Conservation (phyloP, 805 yeast species). For the Candida mattraensis region DNA sequence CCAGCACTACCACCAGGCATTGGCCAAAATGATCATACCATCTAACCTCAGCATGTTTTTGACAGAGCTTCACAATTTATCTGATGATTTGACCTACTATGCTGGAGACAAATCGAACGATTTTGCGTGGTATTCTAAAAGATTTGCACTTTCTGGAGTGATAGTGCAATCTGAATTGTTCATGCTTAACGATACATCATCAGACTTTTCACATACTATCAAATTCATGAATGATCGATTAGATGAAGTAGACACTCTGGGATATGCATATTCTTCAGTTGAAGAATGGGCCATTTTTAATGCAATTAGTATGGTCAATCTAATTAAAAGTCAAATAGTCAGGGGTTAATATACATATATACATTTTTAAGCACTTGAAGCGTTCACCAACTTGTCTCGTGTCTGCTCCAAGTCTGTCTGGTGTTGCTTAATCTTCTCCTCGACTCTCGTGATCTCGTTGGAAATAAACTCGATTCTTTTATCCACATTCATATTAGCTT, state of each 20-base stretch:
- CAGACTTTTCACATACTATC: slow-evolving; percentile 54
- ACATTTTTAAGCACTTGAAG: slow-evolving; percentile 17
- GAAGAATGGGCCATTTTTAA: slow-evolving; percentile 79
- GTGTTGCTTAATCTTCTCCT: slow-evolving; percentile 57
- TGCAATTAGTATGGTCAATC: slow-evolving; percentile 59
- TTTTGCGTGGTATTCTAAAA: slow-evolving; percentile 90
- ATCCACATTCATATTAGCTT: slow-evolving; percentile 79
- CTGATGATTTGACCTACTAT: slow-evolving; percentile 80
- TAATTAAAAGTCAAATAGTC: slow-evolving; percentile 67
- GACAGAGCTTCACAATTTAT: slow-evolving; percentile 67
- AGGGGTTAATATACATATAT: slow-evolving; percentile 41
- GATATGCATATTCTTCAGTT: slow-evolving; percentile 59
- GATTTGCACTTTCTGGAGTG: slow-evolving; percentile 66
- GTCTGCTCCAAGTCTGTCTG: slow-evolving; percentile 58
- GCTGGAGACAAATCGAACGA: slow-evolving; percentile 81
- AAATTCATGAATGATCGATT: slow-evolving; percentile 64
- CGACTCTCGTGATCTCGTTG: slow-evolving; percentile 76
- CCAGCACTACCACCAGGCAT: slow-evolving; percentile 45
- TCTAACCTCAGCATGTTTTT: slow-evolving; percentile 55
- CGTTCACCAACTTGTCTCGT: slow-evolving; percentile 43
- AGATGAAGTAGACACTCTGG: slow-evolving; percentile 50
- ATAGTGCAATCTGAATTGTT: slow-evolving; percentile 77
- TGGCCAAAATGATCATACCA: slow-evolving; percentile 66
- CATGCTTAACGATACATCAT: slow-evolving; percentile 73
- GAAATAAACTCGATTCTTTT: slow-evolving; percentile 89